Conservation (phyloP, 2,329 filamentous ascomycete species). For the Xylaria sp. region DNA sequence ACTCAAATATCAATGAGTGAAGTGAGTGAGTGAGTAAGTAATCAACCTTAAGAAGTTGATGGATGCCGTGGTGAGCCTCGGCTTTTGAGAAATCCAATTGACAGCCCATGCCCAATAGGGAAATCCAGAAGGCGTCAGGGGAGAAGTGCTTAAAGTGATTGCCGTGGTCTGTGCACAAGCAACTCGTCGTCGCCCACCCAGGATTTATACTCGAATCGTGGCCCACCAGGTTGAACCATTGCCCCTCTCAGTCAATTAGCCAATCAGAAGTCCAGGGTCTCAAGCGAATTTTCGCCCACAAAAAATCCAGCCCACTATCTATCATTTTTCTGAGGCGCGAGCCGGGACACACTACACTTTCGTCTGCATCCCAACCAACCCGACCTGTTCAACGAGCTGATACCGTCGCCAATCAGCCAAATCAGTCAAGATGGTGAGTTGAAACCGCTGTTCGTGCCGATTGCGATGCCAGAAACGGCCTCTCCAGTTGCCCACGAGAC, state of each 20-base stretch:
- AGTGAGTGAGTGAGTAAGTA: not conserved
- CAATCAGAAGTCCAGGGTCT: slow-evolving; percentile 32
- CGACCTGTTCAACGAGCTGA: slow-evolving; percentile 43
- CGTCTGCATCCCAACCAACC: slow-evolving; percentile 35
- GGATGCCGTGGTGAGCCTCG: slow-evolving; percentile 25
- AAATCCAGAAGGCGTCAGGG: not conserved
- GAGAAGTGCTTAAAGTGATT: not conserved
- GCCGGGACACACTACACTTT: slow-evolving; percentile 34
- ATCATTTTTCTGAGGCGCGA: slow-evolving; percentile 39
- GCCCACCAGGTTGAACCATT: slow-evolving; percentile 46
- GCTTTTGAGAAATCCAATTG: slow-evolving; percentile 14
- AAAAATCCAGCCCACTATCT: slow-evolving; percentile 46
- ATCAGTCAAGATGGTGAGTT: slow-evolving; percentile 77
- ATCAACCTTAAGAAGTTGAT: not conserved
- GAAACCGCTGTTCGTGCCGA: slow-evolving; percentile 50
- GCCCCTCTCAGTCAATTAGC: slow-evolving; percentile 6
- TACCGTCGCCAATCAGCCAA: slow-evolving; percentile 55
- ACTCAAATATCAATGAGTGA: too few species aligned
- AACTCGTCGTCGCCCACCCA: slow-evolving; percentile 45
- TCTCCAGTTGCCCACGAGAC: slow-evolving; percentile 42
- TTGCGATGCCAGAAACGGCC: slow-evolving; percentile 49
- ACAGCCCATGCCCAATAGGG: not conserved
- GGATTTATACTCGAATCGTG: slow-evolving; percentile 43
- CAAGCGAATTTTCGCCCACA: slow-evolving; percentile 54
- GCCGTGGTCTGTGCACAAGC: not conserved